These are phyloP conservation scores for Aethionema arabicum DNA, from an alignment of 345 rosid species.

Conservation along the genomic window DNA sequence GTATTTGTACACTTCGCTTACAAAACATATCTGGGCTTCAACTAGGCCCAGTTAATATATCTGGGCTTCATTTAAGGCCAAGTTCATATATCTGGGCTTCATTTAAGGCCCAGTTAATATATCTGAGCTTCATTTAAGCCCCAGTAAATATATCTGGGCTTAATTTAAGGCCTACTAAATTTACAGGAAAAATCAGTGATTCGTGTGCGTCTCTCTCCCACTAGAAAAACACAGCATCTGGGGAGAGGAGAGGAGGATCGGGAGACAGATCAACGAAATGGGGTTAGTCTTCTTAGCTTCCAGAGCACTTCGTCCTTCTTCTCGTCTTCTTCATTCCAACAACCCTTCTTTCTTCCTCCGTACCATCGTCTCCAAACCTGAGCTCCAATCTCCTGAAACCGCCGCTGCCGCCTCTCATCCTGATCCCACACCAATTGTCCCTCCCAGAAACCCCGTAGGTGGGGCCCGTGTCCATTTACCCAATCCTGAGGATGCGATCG, in stretches of 20 bases:
- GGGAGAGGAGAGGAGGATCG: slow-evolving; percentile 8
- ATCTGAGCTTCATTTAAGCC: no score
- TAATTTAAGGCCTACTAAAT: no score
- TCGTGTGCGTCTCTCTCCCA: no score
- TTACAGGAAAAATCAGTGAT: no score
- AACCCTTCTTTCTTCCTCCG: slow-evolving; percentile 46
- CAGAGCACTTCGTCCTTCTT: slow-evolving; percentile 50
- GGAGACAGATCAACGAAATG: slow-evolving; percentile 48
- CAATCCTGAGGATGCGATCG: slow-evolving; percentile 92
- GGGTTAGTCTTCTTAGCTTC: slow-evolving; percentile 79
- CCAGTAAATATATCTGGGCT: no score
- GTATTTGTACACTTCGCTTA: no score
- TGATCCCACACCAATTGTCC: slow-evolving; percentile 51
- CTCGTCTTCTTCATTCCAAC: slow-evolving; percentile 43
- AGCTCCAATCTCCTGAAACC: slow-evolving; percentile 69
- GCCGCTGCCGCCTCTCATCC: slow-evolving; percentile 49
- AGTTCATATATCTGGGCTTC: no score
- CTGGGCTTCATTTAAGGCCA: no score
- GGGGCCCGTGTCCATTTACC: slow-evolving; percentile 85
- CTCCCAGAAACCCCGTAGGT: slow-evolving; percentile 63
- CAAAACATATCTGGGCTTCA: no score
- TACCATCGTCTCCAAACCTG: slow-evolving; percentile 66
- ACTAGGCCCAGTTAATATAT: no score
- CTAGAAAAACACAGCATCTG: no score
- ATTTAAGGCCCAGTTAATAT: no score